Percentiles rank a stretch among this genome's conserved stretches.
phyloP scores from a whole-genome alignment of 1,284 basidiomycete genomes.

The Trametes polyzona region DNA sequence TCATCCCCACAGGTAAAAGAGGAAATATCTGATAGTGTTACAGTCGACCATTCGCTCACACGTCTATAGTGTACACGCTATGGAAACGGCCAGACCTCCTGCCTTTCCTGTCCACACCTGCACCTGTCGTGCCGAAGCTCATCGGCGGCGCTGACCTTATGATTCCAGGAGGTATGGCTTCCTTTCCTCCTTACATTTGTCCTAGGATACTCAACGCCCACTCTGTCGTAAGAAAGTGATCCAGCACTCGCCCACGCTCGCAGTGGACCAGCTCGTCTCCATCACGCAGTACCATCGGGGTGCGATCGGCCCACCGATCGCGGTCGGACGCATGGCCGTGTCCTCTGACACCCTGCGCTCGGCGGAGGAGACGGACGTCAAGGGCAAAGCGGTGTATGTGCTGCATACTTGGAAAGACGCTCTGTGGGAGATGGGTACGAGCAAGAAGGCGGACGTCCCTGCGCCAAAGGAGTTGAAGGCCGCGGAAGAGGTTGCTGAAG shows the following conservation, averaged over 20 bases:
- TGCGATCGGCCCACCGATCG: slow-evolving; percentile 56
- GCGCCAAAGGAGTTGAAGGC: slow-evolving; percentile 33
- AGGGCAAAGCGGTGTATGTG: slow-evolving; percentile 76
- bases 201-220: neutral
- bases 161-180: slow-evolving; percentile 72
- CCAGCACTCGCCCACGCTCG: slow-evolving; percentile 47
- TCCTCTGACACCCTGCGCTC: slow-evolving; percentile 46
- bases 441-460: slow-evolving; percentile 59
- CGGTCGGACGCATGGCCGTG: slow-evolving; percentile 71
- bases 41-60: neutral
- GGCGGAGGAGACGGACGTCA: slow-evolving; percentile 46
- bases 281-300: slow-evolving; percentile 54
- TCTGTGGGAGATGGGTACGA: slow-evolving; percentile 70
- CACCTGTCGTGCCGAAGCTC: slow-evolving; percentile 65
- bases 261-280: slow-evolving; percentile 57
- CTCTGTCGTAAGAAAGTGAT: slow-evolving; percentile 54
- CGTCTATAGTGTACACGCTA: slow-evolving; percentile 61
- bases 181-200: neutral
- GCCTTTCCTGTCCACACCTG: slow-evolving; percentile 67
- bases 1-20: slow-evolving; percentile 67
- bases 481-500: neutral
- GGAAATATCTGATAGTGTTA: neutral
- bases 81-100: slow-evolving; percentile 73
- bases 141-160: slow-evolving; percentile 77
- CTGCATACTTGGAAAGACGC: slow-evolving; percentile 74